Percentiles rank a stretch among this genome's conserved stretches.
These are phyloP conservation scores for Mycena galericulata DNA, from an alignment of 768 basidiomycete genomes.

Conservation along the genomic window DNA sequence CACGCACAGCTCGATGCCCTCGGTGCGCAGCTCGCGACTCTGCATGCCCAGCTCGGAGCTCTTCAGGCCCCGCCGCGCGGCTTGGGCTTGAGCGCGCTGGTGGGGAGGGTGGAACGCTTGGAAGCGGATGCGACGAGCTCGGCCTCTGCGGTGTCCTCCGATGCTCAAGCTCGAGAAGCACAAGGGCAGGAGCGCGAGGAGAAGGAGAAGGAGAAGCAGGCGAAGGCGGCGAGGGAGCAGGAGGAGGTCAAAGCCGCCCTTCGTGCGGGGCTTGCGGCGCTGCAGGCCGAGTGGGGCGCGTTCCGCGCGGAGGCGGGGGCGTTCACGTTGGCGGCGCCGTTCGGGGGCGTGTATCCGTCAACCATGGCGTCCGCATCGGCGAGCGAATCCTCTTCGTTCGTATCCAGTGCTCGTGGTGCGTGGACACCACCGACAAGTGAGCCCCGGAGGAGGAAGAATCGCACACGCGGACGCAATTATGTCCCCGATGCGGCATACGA, in stretches of 20 bases:
- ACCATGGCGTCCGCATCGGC: no score
- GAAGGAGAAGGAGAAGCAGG: background rate
- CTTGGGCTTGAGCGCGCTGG: background rate
- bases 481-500: no score
- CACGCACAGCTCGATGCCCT: slow-evolving; percentile 22
- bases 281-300: slow-evolving; percentile 24
- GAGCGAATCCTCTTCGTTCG: no score
- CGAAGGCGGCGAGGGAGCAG: background rate
- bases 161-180: background rate
- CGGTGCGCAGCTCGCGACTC: slow-evolving; percentile 5
- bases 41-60: slow-evolving; percentile 12
- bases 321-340: background rate
- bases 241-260: slow-evolving; percentile 15
- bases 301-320: slow-evolving; percentile 22
- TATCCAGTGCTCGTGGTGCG: no score
- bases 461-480: no score
- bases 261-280: background rate
- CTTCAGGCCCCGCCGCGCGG: background rate
- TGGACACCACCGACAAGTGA: no score
- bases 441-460: no score
- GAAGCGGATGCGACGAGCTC: background rate
- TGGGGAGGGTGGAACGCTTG: background rate
- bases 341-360: background rate
- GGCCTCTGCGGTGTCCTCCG: no score
- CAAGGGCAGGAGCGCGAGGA: background rate